These are phyloP conservation scores for Umbelopsis sp. DNA, from an alignment of 192 early-diverging fungal genomes.

Conservation along the genomic window DNA sequence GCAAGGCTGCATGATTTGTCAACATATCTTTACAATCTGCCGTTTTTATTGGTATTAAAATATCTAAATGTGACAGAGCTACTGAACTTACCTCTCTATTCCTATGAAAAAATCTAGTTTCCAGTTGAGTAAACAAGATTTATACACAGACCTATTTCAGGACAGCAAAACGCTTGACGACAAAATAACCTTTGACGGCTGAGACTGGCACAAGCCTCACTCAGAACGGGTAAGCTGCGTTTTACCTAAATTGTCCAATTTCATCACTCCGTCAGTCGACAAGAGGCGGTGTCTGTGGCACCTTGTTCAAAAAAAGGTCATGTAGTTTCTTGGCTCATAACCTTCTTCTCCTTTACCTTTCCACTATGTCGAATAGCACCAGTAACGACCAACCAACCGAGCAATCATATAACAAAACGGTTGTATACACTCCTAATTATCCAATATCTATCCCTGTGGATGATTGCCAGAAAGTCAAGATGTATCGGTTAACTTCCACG, in stretches of 20 bases:
- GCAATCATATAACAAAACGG: not conserved
- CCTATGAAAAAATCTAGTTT: too few relatives aligned
- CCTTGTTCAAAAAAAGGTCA: not conserved
- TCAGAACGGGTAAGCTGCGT: not conserved
- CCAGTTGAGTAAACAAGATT: too few relatives aligned
- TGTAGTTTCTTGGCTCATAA: not conserved
- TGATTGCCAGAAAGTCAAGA: conserved; percentile 12
- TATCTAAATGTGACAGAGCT: too few relatives aligned
- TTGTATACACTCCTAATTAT: conserved; percentile 1
- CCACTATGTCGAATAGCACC: not conserved
- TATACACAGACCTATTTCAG: too few relatives aligned
- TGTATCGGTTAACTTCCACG: not conserved
- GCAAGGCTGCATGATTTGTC: too few relatives aligned
- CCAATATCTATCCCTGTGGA: not conserved
- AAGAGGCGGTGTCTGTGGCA: not conserved
- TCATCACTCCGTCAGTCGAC: not conserved
- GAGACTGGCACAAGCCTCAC: not conserved
- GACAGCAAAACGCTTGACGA: too few relatives aligned
- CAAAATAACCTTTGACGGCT: not conserved
- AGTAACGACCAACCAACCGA: not conserved
- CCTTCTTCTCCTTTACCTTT: not conserved
- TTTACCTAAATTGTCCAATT: conserved; percentile 3
- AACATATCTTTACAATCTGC: too few relatives aligned
- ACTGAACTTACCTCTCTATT: too few relatives aligned
- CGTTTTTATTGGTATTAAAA: too few relatives aligned